A percentile compares a stretch with the other conserved stretches of the same genome.
Evolutionary conservation across 2,329 filamentous ascomycete genomes (phyloP).

Genomic region (Scytalidium lignicola): DNA sequence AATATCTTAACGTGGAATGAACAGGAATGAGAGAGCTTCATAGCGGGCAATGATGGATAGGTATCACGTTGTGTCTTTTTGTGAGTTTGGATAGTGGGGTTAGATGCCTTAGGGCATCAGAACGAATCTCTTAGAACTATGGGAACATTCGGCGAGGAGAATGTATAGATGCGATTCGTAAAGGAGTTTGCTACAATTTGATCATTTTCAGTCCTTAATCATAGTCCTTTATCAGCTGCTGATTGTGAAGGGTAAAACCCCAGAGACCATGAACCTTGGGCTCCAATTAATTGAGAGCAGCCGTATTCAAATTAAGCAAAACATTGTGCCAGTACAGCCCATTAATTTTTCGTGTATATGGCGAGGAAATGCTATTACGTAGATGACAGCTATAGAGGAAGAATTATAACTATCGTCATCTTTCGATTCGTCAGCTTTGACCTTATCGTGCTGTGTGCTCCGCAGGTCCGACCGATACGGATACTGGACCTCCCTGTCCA

Average conservation of each 20-base stretch:
- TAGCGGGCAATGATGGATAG: not conserved
- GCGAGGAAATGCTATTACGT: no score
- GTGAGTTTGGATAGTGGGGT: slow-evolving; percentile 4
- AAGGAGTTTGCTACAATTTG: not conserved
- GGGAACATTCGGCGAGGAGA: not conserved
- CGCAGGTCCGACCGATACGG: not conserved
- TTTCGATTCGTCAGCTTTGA: not conserved
- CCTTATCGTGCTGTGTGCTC: not conserved
- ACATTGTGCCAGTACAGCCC: no score
- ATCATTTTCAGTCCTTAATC: not conserved
- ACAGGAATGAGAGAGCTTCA: not conserved
- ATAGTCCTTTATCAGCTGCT: not conserved
- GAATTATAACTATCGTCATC: not conserved
- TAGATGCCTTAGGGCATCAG: slow-evolving; percentile 8
- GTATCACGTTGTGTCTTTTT: slow-evolving; percentile 3
- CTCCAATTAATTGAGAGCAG: no score
- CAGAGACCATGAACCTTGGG: no score
- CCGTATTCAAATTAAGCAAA: no score
- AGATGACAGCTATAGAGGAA: no score
- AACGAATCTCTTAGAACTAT: slow-evolving; percentile 17
- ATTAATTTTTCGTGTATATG: no score
- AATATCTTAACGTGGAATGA: not conserved
- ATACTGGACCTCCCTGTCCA: not conserved
- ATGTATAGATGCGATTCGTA: not conserved
- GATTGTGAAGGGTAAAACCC: no score